These are phyloP conservation scores for Fragaria ananassa DNA, from an alignment of 306 rosid genomes.

Conservation along the genomic window DNA sequence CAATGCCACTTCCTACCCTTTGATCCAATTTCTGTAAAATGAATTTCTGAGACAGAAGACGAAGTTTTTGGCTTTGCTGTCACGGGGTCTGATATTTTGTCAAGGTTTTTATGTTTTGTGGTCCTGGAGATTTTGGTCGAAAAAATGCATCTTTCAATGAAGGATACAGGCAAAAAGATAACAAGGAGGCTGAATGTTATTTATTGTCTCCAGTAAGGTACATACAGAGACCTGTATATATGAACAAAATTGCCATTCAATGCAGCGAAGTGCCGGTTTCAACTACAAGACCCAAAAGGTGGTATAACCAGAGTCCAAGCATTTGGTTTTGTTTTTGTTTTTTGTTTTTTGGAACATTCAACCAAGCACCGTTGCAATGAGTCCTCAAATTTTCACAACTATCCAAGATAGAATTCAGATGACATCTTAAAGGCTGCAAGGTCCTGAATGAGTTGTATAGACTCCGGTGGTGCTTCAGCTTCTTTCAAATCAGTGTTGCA, in stretches of 20 bases:
- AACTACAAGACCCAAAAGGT: background rate
- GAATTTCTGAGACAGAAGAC: background rate
- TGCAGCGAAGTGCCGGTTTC: background rate
- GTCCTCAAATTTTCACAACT: conserved; percentile 28
- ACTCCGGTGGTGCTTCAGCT: conserved; percentile 33
- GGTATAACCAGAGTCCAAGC: background rate
- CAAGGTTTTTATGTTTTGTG: background rate
- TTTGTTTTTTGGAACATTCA: background rate
- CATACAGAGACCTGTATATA: conserved; percentile 1
- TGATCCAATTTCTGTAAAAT: background rate
- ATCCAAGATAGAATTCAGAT: conserved; percentile 52
- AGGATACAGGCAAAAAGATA: background rate
- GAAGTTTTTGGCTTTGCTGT: background rate
- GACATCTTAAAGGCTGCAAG: conserved; percentile 54
- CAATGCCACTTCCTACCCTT: background rate
- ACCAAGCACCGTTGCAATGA: background rate
- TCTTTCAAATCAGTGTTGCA: conserved; percentile 63
- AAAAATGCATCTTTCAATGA: background rate
- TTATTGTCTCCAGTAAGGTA: background rate
- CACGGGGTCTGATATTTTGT: conserved; percentile 3
- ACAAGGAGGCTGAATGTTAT: background rate
- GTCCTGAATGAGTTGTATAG: conserved; percentile 52
- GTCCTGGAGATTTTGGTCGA: background rate
- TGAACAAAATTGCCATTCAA: background rate
- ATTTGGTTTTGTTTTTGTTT: background rate